Conservation (phyloP, 805 yeast genomes). For the Torulaspora gathmanii region DNA sequence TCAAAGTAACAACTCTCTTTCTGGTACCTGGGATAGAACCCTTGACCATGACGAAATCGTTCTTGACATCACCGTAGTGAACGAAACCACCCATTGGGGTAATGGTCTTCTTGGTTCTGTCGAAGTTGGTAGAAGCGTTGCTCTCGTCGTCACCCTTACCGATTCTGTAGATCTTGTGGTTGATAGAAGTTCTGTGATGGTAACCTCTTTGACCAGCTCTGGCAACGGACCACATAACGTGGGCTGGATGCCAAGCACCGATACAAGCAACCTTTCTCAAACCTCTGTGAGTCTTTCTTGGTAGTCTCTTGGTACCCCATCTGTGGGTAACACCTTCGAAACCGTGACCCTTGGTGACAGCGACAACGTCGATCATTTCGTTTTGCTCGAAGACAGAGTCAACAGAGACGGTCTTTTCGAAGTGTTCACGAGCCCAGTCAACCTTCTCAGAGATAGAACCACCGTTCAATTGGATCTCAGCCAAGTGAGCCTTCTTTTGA, state of each 20-base stretch:
- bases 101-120: conserved; percentile 99
- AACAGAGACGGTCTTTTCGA: conserved; percentile 96
- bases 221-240: conserved; percentile 99
- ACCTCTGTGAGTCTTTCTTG: conserved; percentile 99
- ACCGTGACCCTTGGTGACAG: conserved; percentile 99
- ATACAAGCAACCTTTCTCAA: conserved; percentile 99
- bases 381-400: conserved; percentile 96
- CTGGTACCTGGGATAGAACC: conserved; percentile 99
- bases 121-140: conserved; percentile 93
- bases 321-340: conserved; percentile 99
- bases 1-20: conserved; percentile 98
- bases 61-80: conserved; percentile 96
- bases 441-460: conserved; percentile 97
- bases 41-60: conserved; percentile 95
- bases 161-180: conserved; percentile 99
- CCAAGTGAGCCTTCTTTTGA: conserved; percentile 99
- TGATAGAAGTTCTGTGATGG: conserved; percentile 99
- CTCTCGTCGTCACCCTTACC: conserved; percentile 95
- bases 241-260: conserved; percentile 99
- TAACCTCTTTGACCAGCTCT: conserved; percentile 99
- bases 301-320: conserved; percentile 99
- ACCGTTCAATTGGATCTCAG: conserved; percentile 99
- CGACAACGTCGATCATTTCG: conserved; percentile 97
- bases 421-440: conserved; percentile 97
- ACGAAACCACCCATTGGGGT: conserved; percentile 99